Evolutionary conservation across 1,284 basidiomycete genomes (phyloP).

Genomic region (Ganoderma sinense): DNA sequence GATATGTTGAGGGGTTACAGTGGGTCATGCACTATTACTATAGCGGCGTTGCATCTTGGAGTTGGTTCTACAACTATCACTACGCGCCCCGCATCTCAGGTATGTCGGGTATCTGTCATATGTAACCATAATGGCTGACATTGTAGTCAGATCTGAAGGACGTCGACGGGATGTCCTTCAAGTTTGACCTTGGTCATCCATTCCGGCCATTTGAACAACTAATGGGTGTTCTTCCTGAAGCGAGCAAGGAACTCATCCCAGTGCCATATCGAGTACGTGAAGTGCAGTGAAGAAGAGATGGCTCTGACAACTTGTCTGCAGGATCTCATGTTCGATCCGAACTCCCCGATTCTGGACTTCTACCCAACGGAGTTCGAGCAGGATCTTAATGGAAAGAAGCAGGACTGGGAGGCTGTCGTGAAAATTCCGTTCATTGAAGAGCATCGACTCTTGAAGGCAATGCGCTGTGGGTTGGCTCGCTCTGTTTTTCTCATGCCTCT

Average conservation of each 20-base stretch:
- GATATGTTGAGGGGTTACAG: constrained; percentile 94
- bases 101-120: constrained; percentile 38
- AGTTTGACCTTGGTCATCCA: constrained; percentile 88
- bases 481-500: neutral
- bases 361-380: constrained; percentile 92
- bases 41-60: constrained; percentile 95
- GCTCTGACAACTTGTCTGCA: constrained; percentile 38
- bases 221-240: constrained; percentile 96
- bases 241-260: constrained; percentile 91
- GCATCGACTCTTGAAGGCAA: constrained; percentile 79
- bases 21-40: constrained; percentile 99
- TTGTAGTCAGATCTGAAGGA: constrained; percentile 71
- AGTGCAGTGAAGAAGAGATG: too few relatives aligned
- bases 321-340: constrained; percentile 90
- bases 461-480: constrained; percentile 66
- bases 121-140: neutral
- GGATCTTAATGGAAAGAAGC: constrained; percentile 98
- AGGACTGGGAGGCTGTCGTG: constrained; percentile 98
- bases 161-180: constrained; percentile 83
- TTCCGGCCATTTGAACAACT: constrained; percentile 97
- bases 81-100: constrained; percentile 96
- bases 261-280: constrained; percentile 76
- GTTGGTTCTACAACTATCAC: constrained; percentile 99
- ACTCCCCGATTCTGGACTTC: constrained; percentile 93
- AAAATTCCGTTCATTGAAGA: constrained; percentile 99